These are phyloP conservation scores for Crotalaria pallida DNA, from an alignment of 306 rosid species.

Conservation along the genomic window DNA sequence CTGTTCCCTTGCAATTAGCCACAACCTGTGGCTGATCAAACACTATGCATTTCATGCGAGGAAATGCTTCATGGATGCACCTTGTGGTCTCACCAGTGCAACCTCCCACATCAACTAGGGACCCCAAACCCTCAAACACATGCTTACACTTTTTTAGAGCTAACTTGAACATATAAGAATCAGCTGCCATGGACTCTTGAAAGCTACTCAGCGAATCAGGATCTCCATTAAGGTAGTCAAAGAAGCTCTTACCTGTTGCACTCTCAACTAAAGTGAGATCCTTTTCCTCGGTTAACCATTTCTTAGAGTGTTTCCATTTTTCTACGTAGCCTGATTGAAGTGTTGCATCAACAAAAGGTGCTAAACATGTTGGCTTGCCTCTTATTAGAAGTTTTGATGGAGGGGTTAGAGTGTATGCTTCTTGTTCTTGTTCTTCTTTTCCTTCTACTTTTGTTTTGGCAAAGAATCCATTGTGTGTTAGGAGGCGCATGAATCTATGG, in stretches of 20 bases:
- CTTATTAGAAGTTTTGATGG: slow-evolving; percentile 41
- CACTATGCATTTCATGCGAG: slow-evolving; percentile 44
- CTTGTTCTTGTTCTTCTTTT: no score
- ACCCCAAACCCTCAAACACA: slow-evolving; percentile 40
- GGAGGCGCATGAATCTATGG: no score
- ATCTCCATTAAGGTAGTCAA: slow-evolving; percentile 20
- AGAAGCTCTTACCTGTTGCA: slow-evolving; percentile 28
- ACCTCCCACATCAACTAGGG: slow-evolving; percentile 41
- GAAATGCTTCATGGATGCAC: slow-evolving; percentile 33
- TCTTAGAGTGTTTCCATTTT: slow-evolving; percentile 23
- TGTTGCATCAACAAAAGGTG: background rate
- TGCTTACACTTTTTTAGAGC: slow-evolving; percentile 27
- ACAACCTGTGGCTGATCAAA: slow-evolving; percentile 47
- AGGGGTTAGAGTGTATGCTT: no score
- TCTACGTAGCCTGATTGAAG: background rate
- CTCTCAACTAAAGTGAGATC: slow-evolving; percentile 22
- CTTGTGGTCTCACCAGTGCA: slow-evolving; percentile 28
- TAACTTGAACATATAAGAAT: slow-evolving; percentile 38
- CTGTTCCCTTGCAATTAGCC: slow-evolving; percentile 11
- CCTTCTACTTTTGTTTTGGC: no score
- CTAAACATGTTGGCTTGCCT: slow-evolving; percentile 6
- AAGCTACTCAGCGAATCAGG: background rate
- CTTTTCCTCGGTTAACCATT: slow-evolving; percentile 24
- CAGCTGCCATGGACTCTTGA: slow-evolving; percentile 37
- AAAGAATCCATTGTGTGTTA: no score